phyloP scores from a whole-genome alignment of 129 eudicot genomes.

The Rutidosis leptorrhynchoides region DNA sequence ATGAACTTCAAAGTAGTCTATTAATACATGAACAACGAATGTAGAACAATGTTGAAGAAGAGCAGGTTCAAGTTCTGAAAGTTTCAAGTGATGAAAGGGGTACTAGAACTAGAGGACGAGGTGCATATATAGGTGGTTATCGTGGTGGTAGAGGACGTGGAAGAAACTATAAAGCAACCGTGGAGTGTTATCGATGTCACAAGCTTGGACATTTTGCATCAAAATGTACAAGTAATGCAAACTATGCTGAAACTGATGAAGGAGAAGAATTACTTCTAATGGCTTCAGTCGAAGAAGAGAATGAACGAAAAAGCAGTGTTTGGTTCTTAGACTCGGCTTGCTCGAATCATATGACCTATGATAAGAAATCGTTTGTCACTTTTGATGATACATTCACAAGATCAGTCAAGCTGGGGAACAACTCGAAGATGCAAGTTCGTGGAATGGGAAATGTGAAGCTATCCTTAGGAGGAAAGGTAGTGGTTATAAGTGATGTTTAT shows the following conservation, averaged over 20 bases:
- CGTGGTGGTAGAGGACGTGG: constrained; percentile 7
- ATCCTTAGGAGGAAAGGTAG: too few species aligned
- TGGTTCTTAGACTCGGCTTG: constrained; percentile 5
- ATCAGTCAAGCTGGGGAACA: too few species aligned
- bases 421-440: too few species aligned
- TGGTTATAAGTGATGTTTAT: too few species aligned
- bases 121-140: neutral
- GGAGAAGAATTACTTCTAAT: neutral
- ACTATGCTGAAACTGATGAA: constrained; percentile 1
- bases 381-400: neutral
- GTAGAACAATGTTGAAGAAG: too few species aligned
- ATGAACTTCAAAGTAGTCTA: too few species aligned
- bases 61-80: too few species aligned
- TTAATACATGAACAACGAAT: too few species aligned
- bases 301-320: neutral
- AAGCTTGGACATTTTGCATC: neutral
- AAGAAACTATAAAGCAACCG: neutral
- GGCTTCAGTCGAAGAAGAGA: neutral
- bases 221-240: neutral
- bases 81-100: too few species aligned
- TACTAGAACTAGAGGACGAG: neutral
- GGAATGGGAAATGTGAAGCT: too few species aligned
- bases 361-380: neutral
- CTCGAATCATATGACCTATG: neutral
- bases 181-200: constrained; percentile 1